Evolutionary conservation across 345 rosid species (phyloP).

Genomic region (Camelina hispida): DNA sequence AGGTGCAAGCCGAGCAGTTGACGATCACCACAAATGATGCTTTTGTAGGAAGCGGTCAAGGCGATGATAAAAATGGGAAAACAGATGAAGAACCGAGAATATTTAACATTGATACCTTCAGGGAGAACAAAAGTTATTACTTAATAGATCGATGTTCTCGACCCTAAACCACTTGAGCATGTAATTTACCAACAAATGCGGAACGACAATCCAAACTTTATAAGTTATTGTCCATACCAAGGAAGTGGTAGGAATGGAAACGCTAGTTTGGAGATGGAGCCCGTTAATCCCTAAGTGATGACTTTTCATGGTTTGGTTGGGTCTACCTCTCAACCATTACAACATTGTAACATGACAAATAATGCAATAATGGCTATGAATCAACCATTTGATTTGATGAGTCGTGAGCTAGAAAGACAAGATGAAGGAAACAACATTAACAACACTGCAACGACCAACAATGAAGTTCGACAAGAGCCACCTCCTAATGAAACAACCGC

Average conservation of each 20-base stretch:
- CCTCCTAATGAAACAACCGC: constrained; percentile 2
- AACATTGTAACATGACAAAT: neutral
- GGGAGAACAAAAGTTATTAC: neutral
- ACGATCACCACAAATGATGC: neutral
- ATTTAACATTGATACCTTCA: neutral
- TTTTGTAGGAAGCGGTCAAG: neutral
- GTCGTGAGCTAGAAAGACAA: neutral
- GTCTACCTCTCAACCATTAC: constrained; percentile 7
- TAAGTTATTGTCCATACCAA: neutral
- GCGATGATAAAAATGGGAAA: neutral
- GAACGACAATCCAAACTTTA: neutral
- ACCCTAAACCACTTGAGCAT: neutral
- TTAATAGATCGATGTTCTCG: constrained; percentile 31
- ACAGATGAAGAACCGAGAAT: neutral
- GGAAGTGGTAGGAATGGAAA: constrained; percentile 28
- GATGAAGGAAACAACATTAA: neutral
- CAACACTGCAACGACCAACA: constrained; percentile 4
- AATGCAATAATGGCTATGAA: neutral
- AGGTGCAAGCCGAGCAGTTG: neutral
- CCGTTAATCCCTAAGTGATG: neutral
- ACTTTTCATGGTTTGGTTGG: neutral
- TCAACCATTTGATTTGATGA: constrained; percentile 9
- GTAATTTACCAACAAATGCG: neutral
- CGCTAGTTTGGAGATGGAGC: constrained; percentile 16
- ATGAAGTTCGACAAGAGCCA: constrained; percentile 6